A percentile compares a stretch with the other conserved stretches of the same genome.
Conservation (phyloP, 805 yeast genomes). For the Saccharomycopsis selenospora region DNA sequence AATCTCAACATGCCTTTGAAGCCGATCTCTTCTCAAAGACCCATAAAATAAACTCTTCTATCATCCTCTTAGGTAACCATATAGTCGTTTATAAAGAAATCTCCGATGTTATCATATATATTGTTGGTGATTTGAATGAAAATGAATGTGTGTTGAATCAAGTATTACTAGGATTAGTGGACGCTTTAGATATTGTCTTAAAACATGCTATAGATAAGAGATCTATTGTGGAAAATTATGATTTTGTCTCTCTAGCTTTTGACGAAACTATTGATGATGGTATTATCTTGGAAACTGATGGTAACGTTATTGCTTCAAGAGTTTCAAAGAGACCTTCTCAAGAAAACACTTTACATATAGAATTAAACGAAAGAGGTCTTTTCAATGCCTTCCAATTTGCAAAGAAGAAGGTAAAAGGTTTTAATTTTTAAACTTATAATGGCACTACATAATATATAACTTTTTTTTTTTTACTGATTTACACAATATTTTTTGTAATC, state of each 20-base stretch:
- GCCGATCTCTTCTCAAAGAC: conserved; percentile 63
- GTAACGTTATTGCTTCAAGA: conserved; percentile 78
- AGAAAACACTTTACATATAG: conserved; percentile 55
- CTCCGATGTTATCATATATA: conserved; percentile 63
- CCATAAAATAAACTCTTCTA: conserved; percentile 73
- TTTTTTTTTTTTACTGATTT: too few relatives aligned
- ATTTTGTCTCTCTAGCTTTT: conserved; percentile 74
- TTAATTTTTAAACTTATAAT: conserved; percentile 20
- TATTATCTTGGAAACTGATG: conserved; percentile 82
- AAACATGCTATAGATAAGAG: conserved; percentile 67
- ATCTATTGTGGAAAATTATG: conserved; percentile 74
- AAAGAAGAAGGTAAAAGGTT: conserved; percentile 47
- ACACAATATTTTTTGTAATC: too few relatives aligned
- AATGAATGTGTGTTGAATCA: conserved; percentile 77
- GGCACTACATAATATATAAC: too few relatives aligned
- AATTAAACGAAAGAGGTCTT: conserved; percentile 66
- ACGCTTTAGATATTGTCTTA: conserved; percentile 72
- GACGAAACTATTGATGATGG: conserved; percentile 96
- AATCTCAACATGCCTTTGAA: conserved; percentile 75
- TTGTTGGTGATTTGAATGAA: conserved; percentile 72
- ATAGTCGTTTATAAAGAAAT: conserved; percentile 81
- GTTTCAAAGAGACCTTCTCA: conserved; percentile 80
- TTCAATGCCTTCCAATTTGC: conserved; percentile 86
- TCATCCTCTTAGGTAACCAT: conserved; percentile 70
- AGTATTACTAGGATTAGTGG: conserved; percentile 68